Conservation (phyloP, 768 basidiomycete species). For the Russula brevipes region DNA sequence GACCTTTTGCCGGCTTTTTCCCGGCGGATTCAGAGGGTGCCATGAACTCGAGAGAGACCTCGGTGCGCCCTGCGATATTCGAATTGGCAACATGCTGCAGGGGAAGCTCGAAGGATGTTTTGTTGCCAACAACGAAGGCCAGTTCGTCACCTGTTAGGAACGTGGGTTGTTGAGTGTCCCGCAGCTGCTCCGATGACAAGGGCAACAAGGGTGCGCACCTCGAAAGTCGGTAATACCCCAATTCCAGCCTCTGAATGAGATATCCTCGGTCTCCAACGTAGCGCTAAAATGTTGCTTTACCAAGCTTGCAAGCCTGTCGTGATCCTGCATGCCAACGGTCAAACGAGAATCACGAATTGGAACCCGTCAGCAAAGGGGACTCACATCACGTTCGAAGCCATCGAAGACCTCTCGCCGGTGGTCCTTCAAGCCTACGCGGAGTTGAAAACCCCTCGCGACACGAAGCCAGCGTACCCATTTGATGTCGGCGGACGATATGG, state of each 20-base stretch:
- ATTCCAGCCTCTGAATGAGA: constrained; percentile 94
- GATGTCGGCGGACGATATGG: constrained; percentile 65
- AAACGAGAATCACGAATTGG: constrained; percentile 4
- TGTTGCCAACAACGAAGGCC: constrained; percentile 84
- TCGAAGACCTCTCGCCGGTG: constrained; percentile 82
- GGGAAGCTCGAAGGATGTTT: constrained; percentile 86
- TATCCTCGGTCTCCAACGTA: constrained; percentile 79
- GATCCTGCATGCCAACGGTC: constrained; percentile 53
- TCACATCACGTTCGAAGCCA: constrained; percentile 85
- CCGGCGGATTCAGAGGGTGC: constrained; percentile 41
- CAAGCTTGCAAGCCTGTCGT: constrained; percentile 74
- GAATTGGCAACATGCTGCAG: constrained; percentile 87
- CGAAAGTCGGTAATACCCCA: constrained; percentile 96
- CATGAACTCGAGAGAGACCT: constrained; percentile 97
- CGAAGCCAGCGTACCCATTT: constrained; percentile 90
- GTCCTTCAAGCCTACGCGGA: constrained; percentile 77
- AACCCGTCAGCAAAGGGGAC: constrained; percentile 25
- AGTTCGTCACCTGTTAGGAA: constrained; percentile 70
- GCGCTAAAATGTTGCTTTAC: constrained; percentile 86
- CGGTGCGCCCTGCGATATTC: constrained; percentile 94
- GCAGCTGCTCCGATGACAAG: not conserved
- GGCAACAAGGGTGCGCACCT: constrained; percentile 44
- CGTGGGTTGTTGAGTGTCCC: constrained; percentile 7
- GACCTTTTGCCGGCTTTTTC: constrained; percentile 41
- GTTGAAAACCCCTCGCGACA: constrained; percentile 88